Percentiles rank a stretch among this genome's conserved stretches.
phyloP scores from a whole-genome alignment of 2,329 filamentous ascomycete species.

The Emmonsia crescens region DNA sequence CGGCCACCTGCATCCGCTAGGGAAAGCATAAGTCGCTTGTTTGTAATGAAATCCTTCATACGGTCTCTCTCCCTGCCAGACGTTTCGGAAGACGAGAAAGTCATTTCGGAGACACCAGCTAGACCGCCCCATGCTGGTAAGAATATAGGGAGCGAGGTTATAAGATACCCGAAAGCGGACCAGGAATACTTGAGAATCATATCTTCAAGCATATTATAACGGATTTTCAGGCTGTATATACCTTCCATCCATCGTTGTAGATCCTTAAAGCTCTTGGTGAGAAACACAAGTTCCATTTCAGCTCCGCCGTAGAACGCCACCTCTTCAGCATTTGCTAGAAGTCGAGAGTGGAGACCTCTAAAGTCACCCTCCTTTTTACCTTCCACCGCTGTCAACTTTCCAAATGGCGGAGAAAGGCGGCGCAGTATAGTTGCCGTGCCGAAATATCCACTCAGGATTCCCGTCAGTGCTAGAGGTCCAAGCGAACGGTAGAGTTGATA shows the following conservation, averaged over 20 bases:
- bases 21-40: conserved; percentile 95
- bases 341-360: conserved; percentile 73
- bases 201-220: conserved; percentile 97
- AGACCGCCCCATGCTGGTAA: conserved; percentile 86
- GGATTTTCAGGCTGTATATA: conserved; percentile 94
- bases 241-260: conserved; percentile 96
- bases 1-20: conserved; percentile 89
- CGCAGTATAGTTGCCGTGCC: conserved; percentile 83
- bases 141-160: conserved; percentile 88
- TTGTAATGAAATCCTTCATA: conserved; percentile 98
- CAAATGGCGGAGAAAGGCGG: conserved; percentile 84
- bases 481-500: conserved; percentile 91
- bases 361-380: conserved; percentile 94
- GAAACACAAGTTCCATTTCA: conserved; percentile 85
- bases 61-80: conserved; percentile 64
- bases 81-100: conserved; percentile 25
- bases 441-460: conserved; percentile 86
- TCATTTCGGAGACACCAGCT: conserved; percentile 59
- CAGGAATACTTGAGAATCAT: conserved; percentile 97
- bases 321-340: conserved; percentile 96
- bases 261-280: conserved; percentile 85
- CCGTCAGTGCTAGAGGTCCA: conserved; percentile 75
- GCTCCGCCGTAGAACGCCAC: conserved; percentile 95
- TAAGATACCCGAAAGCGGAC: conserved; percentile 92
- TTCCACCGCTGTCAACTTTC: conserved; percentile 92